phyloP scores from a whole-genome alignment of 164 flowering plant genomes.

The Berberis thunbergii region DNA sequence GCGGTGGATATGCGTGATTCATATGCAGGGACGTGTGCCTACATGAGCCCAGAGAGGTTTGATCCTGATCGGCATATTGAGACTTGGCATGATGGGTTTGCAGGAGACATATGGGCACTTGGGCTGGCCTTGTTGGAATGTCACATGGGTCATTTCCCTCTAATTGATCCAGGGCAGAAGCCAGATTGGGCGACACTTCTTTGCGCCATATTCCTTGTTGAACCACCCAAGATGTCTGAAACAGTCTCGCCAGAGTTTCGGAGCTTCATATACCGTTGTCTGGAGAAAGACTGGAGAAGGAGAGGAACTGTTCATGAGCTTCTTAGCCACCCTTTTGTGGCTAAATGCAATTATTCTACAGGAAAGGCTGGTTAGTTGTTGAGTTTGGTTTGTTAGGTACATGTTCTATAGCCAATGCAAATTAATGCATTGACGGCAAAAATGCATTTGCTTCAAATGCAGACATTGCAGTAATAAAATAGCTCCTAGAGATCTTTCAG shows the following conservation, averaged over 20 bases:
- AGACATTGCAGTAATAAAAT: neutral
- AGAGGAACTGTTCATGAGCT: conserved; percentile 43
- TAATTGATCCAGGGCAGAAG: conserved; percentile 25
- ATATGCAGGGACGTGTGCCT: conserved; percentile 42
- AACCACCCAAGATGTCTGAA: conserved; percentile 28
- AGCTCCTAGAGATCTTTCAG: neutral
- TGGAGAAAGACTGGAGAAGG: conserved; percentile 50
- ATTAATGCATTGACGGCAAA: neutral
- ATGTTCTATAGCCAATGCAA: neutral
- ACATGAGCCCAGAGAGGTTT: conserved; percentile 63
- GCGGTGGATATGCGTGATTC: conserved; percentile 7
- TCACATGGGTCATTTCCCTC: conserved; percentile 40
- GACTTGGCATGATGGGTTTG: conserved; percentile 21
- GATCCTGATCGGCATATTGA: conserved; percentile 35
- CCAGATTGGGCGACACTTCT: conserved; percentile 52
- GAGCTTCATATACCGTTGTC: conserved; percentile 36
- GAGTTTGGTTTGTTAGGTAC: neutral
- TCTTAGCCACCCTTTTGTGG: conserved; percentile 43
- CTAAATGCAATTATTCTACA: conserved; percentile 2
- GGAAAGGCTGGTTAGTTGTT: conserved; percentile 2
- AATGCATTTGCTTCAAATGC: neutral
- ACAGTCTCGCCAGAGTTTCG: conserved; percentile 37
- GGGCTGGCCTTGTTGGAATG: conserved; percentile 46
- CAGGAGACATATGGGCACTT: conserved; percentile 53
- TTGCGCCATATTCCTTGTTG: conserved; percentile 52